A percentile compares a stretch with the other conserved stretches of the same genome.
These are phyloP conservation scores for Schizosaccharomyces versatilis DNA, from an alignment of 1,139 yeast genomes.

Conservation along the genomic window DNA sequence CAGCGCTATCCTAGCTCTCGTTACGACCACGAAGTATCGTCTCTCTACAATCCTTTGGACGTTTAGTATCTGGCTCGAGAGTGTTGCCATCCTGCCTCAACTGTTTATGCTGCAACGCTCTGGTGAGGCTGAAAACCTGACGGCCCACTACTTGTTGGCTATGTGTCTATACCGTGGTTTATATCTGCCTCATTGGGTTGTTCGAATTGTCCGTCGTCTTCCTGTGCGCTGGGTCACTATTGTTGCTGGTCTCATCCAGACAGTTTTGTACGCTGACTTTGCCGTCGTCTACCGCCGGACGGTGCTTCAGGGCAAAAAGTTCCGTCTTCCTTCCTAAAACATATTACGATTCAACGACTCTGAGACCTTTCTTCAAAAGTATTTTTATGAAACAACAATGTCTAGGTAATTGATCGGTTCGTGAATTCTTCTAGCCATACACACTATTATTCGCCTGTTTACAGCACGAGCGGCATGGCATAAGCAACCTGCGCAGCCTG, in stretches of 20 bases:
- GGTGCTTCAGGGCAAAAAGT: conserved; percentile 63
- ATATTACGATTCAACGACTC: neutral
- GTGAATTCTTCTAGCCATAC: no score
- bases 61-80: conserved; percentile 67
- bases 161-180: conserved; percentile 72
- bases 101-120: conserved; percentile 71
- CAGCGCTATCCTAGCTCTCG: conserved; percentile 34
- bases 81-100: conserved; percentile 82
- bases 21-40: conserved; percentile 46
- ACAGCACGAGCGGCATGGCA: no score
- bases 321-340: conserved; percentile 48
- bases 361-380: neutral
- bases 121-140: conserved; percentile 70
- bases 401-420: no score
- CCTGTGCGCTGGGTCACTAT: conserved; percentile 52
- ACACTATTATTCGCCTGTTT: no score
- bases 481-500: no score
- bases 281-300: conserved; percentile 44
- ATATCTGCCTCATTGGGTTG: conserved; percentile 86
- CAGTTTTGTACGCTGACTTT: conserved; percentile 76
- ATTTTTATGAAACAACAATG: no score
- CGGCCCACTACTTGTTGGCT: conserved; percentile 83
- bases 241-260: conserved; percentile 64
- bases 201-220: conserved; percentile 51
- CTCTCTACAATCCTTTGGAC: conserved; percentile 34